These are phyloP conservation scores for Hermanozyma aechmeae DNA, from an alignment of 805 yeast species.

Conservation along the genomic window DNA sequence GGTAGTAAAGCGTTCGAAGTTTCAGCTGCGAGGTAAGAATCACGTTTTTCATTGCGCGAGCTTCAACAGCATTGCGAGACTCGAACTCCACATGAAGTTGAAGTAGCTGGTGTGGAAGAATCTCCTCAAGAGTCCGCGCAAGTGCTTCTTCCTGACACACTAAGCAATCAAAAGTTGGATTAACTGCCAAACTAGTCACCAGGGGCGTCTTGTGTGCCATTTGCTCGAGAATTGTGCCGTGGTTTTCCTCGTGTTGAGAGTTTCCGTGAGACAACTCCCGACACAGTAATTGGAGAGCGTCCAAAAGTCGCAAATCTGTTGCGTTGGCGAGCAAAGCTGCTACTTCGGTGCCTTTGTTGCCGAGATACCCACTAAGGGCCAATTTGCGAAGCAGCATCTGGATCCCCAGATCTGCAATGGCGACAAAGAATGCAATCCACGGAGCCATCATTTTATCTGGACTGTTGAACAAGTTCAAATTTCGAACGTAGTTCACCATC, in stretches of 20 bases:
- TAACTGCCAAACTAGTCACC: slow-evolving; percentile 4
- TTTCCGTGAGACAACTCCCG: slow-evolving; percentile 16
- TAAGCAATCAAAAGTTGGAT: slow-evolving; percentile 14
- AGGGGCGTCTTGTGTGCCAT: slow-evolving; percentile 5
- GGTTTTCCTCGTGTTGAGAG: slow-evolving; percentile 6
- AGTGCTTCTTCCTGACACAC: slow-evolving; percentile 10
- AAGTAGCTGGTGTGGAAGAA: slow-evolving; percentile 4
- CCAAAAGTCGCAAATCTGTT: slow-evolving; percentile 8
- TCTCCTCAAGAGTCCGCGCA: slow-evolving; percentile 1
- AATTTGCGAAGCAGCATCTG: slow-evolving; percentile 5
- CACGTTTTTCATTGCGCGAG: slow-evolving; percentile 3
- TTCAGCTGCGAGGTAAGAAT: slow-evolving; percentile 7
- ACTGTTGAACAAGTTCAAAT: slow-evolving; percentile 10
- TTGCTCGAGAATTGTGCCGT: slow-evolving; percentile 5
- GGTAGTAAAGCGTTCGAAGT: too few species aligned
- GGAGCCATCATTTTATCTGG: slow-evolving; percentile 5
- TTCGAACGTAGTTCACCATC: too few species aligned
- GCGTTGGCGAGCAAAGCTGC: slow-evolving; percentile 4
- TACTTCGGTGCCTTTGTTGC: slow-evolving; percentile 6
- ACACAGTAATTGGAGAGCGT: slow-evolving; percentile 7
- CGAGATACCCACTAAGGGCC: slow-evolving; percentile 16
- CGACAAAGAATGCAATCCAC: slow-evolving; percentile 14
- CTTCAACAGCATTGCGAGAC: slow-evolving; percentile 4
- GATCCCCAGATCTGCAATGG: slow-evolving; percentile 1
- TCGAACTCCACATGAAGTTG: slow-evolving; percentile 8